These are phyloP conservation scores for Vaccinium myrtillus DNA, from an alignment of 148 eudicot genomes.

Conservation along the genomic window DNA sequence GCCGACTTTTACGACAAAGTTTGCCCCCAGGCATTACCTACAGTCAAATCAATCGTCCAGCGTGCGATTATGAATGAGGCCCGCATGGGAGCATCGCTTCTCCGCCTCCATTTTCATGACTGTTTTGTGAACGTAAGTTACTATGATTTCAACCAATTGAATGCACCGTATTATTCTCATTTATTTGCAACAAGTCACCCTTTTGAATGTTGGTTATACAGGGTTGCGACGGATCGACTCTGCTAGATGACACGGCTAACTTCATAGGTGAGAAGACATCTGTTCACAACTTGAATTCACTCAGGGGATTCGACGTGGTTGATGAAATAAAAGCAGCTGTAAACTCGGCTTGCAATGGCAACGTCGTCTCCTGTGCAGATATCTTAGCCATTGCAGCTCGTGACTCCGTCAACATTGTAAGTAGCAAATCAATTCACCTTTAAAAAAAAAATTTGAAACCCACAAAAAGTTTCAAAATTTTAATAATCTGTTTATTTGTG, in stretches of 20 bases:
- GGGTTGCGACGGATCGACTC: slow-evolving; percentile 57
- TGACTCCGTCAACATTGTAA: slow-evolving; percentile 39
- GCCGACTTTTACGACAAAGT: slow-evolving; percentile 3
- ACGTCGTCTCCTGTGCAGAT: slow-evolving; percentile 58
- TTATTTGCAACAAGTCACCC: not conserved
- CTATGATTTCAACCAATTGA: too few relatives aligned
- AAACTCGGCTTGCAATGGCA: slow-evolving; percentile 41
- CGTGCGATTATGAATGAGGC: slow-evolving; percentile 36
- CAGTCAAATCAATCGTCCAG: slow-evolving; percentile 18
- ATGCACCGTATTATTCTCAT: not conserved
- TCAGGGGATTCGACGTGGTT: slow-evolving; percentile 53
- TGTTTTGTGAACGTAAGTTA: slow-evolving; percentile 55
- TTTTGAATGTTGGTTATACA: not conserved
- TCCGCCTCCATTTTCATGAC: slow-evolving; percentile 61
- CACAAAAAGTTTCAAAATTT: too few relatives aligned
- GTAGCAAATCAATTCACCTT: not conserved
- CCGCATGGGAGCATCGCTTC: slow-evolving; percentile 59
- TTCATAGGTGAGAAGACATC: slow-evolving; percentile 50
- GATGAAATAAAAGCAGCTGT: slow-evolving; percentile 41
- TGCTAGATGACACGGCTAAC: slow-evolving; percentile 39
- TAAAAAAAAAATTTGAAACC: not conserved
- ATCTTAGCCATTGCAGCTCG: slow-evolving; percentile 53
- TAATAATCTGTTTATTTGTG: not conserved
- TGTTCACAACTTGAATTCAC: slow-evolving; percentile 37
- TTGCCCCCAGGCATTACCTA: slow-evolving; percentile 18